A percentile compares a stretch with the other conserved stretches of the same genome.
phyloP scores from a whole-genome alignment of 371 early-diverging fungal species.

The Mucor velutinosus region DNA sequence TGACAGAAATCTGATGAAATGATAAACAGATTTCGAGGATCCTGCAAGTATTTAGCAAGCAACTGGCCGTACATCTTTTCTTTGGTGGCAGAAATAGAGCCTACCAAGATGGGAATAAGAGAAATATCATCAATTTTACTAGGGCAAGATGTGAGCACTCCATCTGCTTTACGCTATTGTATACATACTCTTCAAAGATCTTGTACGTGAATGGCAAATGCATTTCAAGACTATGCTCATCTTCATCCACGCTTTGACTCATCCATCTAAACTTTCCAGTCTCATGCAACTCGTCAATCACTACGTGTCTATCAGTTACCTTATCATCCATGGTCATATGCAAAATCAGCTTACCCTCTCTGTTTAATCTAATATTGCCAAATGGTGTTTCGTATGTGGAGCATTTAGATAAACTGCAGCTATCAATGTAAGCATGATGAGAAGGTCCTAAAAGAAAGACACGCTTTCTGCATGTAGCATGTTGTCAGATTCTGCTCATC shows the following conservation, averaged over 20 bases:
- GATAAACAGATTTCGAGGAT: conserved; percentile 77
- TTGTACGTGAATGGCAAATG: conserved; percentile 88
- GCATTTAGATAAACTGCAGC: conserved; percentile 79
- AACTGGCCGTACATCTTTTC: conserved; percentile 71
- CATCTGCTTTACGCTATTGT: not conserved
- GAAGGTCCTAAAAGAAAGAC: conserved; percentile 93
- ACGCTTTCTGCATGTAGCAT: conserved; percentile 56
- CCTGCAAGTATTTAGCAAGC: conserved; percentile 69
- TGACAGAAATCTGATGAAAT: conserved; percentile 97
- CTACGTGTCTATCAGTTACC: conserved; percentile 14
- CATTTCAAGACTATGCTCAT: conserved; percentile 97
- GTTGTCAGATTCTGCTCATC: not conserved
- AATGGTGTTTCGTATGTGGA: conserved; percentile 82
- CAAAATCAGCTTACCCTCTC: conserved; percentile 34
- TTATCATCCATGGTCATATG: not conserved
- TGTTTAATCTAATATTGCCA: conserved; percentile 77
- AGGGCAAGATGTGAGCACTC: not conserved
- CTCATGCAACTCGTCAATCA: conserved; percentile 48
- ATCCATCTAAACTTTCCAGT: conserved; percentile 72
- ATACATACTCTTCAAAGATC: conserved; percentile 65
- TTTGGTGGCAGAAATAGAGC: conserved; percentile 56
- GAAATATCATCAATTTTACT: conserved; percentile 58
- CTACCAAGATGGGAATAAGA: conserved; percentile 90
- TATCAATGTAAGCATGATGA: conserved; percentile 83
- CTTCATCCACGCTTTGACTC: conserved; percentile 72